phyloP scores from a whole-genome alignment of 208 protist species.

The Borovskyia barvae region DNA sequence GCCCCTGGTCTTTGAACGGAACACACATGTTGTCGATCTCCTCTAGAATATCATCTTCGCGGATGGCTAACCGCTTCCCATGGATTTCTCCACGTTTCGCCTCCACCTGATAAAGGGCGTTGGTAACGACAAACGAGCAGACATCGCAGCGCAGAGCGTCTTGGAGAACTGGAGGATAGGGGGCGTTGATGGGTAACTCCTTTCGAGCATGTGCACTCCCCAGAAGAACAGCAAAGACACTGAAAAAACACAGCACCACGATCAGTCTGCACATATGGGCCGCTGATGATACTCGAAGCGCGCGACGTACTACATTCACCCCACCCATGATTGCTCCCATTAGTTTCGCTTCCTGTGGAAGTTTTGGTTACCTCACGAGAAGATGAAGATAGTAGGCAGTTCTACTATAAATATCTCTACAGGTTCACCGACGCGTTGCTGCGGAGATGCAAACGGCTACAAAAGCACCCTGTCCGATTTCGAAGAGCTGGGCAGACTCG shows the following conservation, averaged over 20 bases:
- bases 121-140: conserved; percentile 39
- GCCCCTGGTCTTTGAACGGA: conserved; percentile 54
- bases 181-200: conserved; percentile 47
- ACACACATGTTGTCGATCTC: conserved; percentile 69
- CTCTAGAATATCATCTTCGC: conserved; percentile 70
- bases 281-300: too few species aligned
- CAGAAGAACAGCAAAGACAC: not conserved
- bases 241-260: conserved; percentile 6
- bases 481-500: too few species aligned
- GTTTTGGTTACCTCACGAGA: too few species aligned
- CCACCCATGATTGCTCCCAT: too few species aligned
- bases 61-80: conserved; percentile 33
- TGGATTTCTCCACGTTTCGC: conserved; percentile 16
- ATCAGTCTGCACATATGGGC: not conserved
- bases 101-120: conserved; percentile 38
- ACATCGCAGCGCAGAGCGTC: conserved; percentile 63
- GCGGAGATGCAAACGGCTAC: too few species aligned
- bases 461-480: too few species aligned
- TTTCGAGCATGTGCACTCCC: conserved; percentile 16
- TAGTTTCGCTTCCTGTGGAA: too few species aligned
- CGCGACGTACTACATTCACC: too few species aligned
- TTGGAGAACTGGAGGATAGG: conserved; percentile 42
- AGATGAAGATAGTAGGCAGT: too few species aligned
- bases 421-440: too few species aligned
- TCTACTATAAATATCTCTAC: too few species aligned